A percentile compares a stretch with the other conserved stretches of the same genome.
Evolutionary conservation across 192 early-diverging fungal genomes (phyloP).

Genomic region (Gamsiella multidivaricata): DNA sequence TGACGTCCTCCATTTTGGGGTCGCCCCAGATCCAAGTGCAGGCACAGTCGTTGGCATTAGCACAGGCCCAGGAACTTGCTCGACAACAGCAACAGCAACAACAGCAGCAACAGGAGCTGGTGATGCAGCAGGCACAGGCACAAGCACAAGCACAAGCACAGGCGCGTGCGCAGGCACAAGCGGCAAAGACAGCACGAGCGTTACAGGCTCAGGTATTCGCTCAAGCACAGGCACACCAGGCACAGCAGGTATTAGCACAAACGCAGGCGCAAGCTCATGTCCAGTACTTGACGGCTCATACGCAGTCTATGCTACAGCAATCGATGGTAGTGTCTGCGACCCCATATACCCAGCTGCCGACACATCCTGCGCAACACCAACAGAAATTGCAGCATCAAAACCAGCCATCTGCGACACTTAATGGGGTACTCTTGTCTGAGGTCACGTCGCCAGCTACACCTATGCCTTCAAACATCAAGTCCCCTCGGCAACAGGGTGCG

Average conservation of each 20-base stretch:
- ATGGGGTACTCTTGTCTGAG: not conserved
- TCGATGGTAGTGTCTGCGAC: not conserved
- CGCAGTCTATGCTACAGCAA: conserved; percentile 25
- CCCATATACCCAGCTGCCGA: conserved; percentile 1
- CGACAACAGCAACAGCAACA: conserved; percentile 13
- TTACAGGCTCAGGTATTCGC: conserved; percentile 45
- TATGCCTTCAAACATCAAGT: not conserved
- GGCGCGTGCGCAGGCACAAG: conserved; percentile 39
- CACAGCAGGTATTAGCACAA: conserved; percentile 5
- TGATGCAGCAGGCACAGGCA: conserved; percentile 43
- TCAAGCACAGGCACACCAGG: conserved; percentile 35
- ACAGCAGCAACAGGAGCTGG: conserved; percentile 33
- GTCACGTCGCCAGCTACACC: conserved; percentile 2
- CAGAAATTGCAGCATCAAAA: not conserved
- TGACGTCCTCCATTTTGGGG: conserved; percentile 7
- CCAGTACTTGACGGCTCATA: conserved; percentile 16
- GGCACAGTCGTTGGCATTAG: conserved; percentile 34
- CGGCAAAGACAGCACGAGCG: conserved; percentile 5
- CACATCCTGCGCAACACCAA: not conserved
- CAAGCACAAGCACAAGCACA: conserved; percentile 47
- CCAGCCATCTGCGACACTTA: not conserved
- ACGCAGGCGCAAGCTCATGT: conserved; percentile 7
- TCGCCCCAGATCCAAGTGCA: conserved; percentile 41
- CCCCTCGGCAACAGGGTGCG: conserved; percentile 9
- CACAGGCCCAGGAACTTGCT: conserved; percentile 41